phyloP scores from a whole-genome alignment of 148 eudicot species.

The Rhododendron williamsianum region DNA sequence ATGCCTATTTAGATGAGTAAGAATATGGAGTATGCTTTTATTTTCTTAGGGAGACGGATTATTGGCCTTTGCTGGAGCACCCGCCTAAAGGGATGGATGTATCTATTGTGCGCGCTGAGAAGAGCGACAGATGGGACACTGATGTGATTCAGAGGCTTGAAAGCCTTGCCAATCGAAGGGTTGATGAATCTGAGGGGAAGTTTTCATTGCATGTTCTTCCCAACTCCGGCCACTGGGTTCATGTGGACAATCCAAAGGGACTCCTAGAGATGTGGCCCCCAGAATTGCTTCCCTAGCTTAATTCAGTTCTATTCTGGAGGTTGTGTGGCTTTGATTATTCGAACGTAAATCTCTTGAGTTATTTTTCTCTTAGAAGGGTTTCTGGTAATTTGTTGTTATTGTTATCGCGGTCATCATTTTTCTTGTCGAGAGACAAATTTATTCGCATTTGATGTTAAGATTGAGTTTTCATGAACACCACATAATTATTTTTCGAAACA shows the following conservation, averaged over 20 bases:
- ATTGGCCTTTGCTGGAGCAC: conserved; percentile 67
- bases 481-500: no score
- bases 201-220: conserved; percentile 70
- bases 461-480: no score
- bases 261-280: conserved; percentile 79
- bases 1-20: not conserved
- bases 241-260: conserved; percentile 91
- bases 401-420: no score
- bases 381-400: no score
- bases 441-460: no score
- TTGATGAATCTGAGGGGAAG: conserved; percentile 51
- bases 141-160: conserved; percentile 56
- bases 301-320: not conserved
- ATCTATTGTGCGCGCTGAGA: conserved; percentile 73
- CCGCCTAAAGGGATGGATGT: conserved; percentile 74
- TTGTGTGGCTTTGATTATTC: not conserved
- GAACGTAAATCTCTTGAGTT: no score
- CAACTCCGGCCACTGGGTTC: conserved; percentile 97
- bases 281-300: conserved; percentile 51
- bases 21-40: not conserved
- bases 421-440: no score
- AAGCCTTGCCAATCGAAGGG: conserved; percentile 34
- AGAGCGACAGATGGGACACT: conserved; percentile 87
- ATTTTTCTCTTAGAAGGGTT: no score
- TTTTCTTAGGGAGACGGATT: conserved; percentile 64